These are phyloP conservation scores for Talaromyces nanjingensis DNA, from an alignment of 495 filamentous ascomycete species.

Conservation along the genomic window DNA sequence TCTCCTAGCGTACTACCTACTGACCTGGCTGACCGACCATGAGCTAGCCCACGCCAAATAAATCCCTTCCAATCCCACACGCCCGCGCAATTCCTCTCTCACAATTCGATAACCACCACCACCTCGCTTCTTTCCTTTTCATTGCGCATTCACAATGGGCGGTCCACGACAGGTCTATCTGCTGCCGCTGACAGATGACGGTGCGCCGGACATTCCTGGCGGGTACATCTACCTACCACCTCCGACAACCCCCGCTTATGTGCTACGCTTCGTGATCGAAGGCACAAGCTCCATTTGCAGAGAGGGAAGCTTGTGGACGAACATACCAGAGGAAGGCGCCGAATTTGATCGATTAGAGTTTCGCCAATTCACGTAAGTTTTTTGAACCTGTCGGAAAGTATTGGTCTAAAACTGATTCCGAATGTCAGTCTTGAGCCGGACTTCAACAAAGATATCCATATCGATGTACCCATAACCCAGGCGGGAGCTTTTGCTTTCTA, in stretches of 20 bases:
- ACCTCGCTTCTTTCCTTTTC: not conserved
- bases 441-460: conserved; percentile 85
- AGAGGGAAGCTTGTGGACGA: conserved; percentile 90
- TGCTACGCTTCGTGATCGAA: conserved; percentile 86
- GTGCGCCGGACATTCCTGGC: conserved; percentile 81
- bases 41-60: not conserved
- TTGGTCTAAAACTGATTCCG: conserved; percentile 2
- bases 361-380: conserved; percentile 74
- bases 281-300: conserved; percentile 94
- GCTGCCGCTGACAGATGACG: conserved; percentile 83
- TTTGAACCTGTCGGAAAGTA: not conserved
- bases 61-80: not conserved
- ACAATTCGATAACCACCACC: not conserved
- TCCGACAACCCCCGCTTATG: conserved; percentile 60
- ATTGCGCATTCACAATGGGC: conserved; percentile 19
- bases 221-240: conserved; percentile 88
- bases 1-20: not conserved
- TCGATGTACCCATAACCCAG: conserved; percentile 73
- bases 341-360: conserved; percentile 72
- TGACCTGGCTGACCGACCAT: not conserved
- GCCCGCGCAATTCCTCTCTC: not conserved
- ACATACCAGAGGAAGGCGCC: conserved; percentile 71
- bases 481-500: conserved; percentile 97
- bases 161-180: conserved; percentile 60
- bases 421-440: conserved; percentile 68